Conservation (phyloP, 2,329 filamentous ascomycete species). For the Leptodontidium sp. region DNA sequence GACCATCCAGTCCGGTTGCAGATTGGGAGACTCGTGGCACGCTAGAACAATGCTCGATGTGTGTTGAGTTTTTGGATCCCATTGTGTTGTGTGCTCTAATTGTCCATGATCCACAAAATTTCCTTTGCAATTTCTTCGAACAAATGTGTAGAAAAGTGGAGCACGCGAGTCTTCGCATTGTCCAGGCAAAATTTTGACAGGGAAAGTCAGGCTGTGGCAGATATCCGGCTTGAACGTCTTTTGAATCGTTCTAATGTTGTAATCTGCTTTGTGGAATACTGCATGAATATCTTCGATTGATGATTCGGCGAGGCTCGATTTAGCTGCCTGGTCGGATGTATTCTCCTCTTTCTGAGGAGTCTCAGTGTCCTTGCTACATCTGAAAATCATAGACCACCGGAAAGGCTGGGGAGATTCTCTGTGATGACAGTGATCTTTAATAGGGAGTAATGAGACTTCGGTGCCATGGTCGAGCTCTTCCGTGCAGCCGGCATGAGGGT, state of each 20-base stretch:
- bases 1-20: too few species aligned
- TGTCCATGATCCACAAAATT: not conserved
- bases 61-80: not conserved
- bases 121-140: constrained; percentile 7
- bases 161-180: not conserved
- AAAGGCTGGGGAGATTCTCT: not conserved
- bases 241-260: not conserved
- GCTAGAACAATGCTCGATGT: not conserved
- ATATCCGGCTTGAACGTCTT: not conserved
- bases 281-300: not conserved
- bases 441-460: not conserved
- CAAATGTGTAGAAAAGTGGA: not conserved
- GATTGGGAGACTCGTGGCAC: not conserved
- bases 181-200: not conserved
- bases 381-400: not conserved
- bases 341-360: not conserved
- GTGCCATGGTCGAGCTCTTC: constrained; percentile 2
- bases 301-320: not conserved
- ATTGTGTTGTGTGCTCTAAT: not conserved
- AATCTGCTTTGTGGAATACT: not conserved
- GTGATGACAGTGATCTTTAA: not conserved
- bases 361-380: not conserved
- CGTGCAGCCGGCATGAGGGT: not conserved
- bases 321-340: not conserved
- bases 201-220: not conserved